These are phyloP conservation scores for Eucalyptus erythrocorys DNA, from an alignment of 345 rosid species.

Conservation along the genomic window DNA sequence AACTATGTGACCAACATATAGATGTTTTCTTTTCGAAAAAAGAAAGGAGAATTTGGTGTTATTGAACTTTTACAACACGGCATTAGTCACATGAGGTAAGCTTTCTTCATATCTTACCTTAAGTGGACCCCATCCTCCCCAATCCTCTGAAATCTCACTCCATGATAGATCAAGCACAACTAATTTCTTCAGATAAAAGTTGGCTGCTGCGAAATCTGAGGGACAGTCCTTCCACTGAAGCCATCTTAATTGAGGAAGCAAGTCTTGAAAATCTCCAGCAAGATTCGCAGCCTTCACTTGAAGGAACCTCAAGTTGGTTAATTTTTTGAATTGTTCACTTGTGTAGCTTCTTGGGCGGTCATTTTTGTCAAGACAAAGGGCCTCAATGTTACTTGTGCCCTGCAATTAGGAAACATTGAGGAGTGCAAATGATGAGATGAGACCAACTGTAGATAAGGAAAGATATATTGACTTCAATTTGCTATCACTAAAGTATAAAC, in stretches of 20 bases:
- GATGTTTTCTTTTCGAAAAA: too few species aligned
- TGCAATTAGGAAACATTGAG: not conserved
- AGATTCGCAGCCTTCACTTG: not conserved
- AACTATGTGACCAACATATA: too few species aligned
- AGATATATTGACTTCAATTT: too few species aligned
- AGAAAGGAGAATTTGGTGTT: too few species aligned
- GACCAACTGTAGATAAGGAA: too few species aligned
- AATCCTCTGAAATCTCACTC: not conserved
- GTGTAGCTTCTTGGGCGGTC: not conserved
- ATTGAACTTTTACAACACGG: not conserved
- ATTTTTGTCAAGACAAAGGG: not conserved
- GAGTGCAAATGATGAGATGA: not conserved
- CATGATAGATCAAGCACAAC: not conserved
- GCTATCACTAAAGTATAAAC: too few species aligned
- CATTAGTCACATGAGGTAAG: not conserved
- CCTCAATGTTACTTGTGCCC: not conserved
- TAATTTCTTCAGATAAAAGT: not conserved
- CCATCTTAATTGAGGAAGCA: not conserved
- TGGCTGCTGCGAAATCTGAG: fast-evolving
- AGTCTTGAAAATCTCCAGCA: not conserved
- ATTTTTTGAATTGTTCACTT: not conserved
- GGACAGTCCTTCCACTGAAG: not conserved
- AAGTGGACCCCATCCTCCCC: not conserved
- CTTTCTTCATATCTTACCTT: not conserved
- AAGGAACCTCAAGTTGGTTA: not conserved